Percentiles rank a stretch among this genome's conserved stretches.
These are phyloP conservation scores for Mycena polygramma DNA, from an alignment of 768 basidiomycete genomes.

Conservation along the genomic window DNA sequence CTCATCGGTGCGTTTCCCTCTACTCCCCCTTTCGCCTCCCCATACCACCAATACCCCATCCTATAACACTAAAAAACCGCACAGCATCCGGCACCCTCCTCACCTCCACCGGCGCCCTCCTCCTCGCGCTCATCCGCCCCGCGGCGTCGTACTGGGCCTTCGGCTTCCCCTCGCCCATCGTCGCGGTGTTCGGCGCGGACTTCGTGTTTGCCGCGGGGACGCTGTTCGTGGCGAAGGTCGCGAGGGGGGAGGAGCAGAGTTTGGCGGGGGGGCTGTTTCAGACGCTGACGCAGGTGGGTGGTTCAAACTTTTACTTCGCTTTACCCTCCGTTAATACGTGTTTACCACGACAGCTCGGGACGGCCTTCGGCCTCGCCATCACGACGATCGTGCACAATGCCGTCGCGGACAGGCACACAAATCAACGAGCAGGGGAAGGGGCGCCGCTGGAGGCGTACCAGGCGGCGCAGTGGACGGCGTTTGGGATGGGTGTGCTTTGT, in stretches of 20 bases:
- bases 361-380: constrained; percentile 65
- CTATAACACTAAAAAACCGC: too few relatives aligned
- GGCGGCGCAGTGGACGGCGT: constrained; percentile 65
- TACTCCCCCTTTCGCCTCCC: too few relatives aligned
- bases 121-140: constrained; percentile 78
- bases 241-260: constrained; percentile 78
- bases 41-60: too few relatives aligned
- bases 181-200: constrained; percentile 82
- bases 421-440: too few relatives aligned
- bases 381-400: constrained; percentile 58
- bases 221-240: constrained; percentile 79
- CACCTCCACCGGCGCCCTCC: constrained; percentile 68
- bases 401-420: constrained; percentile 30
- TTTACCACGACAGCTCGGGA: constrained; percentile 54
- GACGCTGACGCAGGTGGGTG: constrained; percentile 77
- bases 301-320: too few relatives aligned
- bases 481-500: constrained; percentile 66
- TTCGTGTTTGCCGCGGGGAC: constrained; percentile 83
- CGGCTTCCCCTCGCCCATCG: constrained; percentile 75
- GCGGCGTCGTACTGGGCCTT: constrained; percentile 75
- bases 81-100: constrained; percentile 66
- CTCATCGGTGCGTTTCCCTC: too few relatives aligned
- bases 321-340: too few relatives aligned
- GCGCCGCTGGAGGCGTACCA: constrained; percentile 61
- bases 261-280: constrained; percentile 83